Evolutionary conservation across 768 basidiomycete genomes (phyloP).

Genomic region (Serendipita sp.): DNA sequence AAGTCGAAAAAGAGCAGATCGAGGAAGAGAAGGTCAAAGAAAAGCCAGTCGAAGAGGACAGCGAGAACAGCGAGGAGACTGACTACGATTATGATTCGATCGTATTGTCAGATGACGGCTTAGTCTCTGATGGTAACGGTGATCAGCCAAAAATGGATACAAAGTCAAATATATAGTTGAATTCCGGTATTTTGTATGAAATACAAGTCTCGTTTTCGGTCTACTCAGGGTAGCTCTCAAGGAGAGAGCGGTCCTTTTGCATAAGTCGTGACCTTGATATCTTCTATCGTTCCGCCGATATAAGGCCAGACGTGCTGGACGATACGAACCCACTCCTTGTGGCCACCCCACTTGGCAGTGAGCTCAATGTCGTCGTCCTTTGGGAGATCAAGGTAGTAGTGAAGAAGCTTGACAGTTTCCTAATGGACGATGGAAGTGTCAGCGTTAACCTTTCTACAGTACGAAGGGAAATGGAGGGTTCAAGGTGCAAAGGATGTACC

Average conservation of each 20-base stretch:
- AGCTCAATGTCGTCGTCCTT: constrained; percentile 3
- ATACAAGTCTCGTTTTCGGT: no score
- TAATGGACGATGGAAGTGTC: background rate
- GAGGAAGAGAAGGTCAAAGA: no score
- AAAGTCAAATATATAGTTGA: no score
- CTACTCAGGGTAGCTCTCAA: no score
- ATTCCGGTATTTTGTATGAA: no score
- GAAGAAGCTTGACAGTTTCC: constrained; percentile 1
- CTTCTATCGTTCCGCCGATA: background rate
- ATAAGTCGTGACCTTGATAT: background rate
- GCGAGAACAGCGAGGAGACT: no score
- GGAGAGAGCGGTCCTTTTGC: background rate
- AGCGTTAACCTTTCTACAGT: background rate
- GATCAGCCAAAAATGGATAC: no score
- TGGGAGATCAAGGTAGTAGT: background rate
- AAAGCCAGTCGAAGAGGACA: no score
- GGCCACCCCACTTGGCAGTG: background rate
- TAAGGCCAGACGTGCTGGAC: background rate
- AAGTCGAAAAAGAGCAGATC: no score
- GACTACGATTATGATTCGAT: no score
- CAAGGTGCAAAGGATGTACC: background rate
- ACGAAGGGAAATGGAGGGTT: background rate
- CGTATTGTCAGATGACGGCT: no score
- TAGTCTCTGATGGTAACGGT: no score
- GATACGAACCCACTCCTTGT: background rate